Percentiles rank a stretch among this genome's conserved stretches.
Evolutionary conservation across 805 yeast genomes (phyloP).

Genomic region (Candida quercuum): DNA sequence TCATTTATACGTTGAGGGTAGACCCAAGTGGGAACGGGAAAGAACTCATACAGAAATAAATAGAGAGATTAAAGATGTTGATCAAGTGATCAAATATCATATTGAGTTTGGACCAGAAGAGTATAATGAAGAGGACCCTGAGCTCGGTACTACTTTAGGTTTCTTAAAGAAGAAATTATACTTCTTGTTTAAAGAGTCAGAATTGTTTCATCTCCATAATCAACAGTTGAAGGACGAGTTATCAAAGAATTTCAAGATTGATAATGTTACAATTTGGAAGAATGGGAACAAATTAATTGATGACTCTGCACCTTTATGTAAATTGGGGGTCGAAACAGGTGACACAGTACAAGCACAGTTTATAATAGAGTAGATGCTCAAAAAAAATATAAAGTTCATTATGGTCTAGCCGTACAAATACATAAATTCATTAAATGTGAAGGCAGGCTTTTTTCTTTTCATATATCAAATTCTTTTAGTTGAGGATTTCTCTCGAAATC

Average conservation of each 20-base stretch:
- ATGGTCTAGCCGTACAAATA: too few species aligned
- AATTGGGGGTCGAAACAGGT: conserved; percentile 51
- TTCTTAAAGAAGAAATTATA: conserved; percentile 56
- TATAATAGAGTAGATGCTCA: neutral
- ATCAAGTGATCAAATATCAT: conserved; percentile 44
- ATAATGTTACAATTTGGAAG: conserved; percentile 33
- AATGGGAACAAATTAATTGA: conserved; percentile 26
- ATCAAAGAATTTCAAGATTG: conserved; percentile 17
- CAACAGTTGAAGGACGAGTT: too few species aligned
- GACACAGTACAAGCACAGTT: conserved; percentile 32
- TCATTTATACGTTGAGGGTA: conserved; percentile 54
- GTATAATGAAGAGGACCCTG: conserved; percentile 53
- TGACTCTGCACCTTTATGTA: conserved; percentile 44
- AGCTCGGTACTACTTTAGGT: conserved; percentile 61
- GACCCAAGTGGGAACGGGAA: conserved; percentile 27
- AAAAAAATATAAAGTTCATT: too few species aligned
- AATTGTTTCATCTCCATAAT: conserved; percentile 9
- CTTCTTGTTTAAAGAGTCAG: conserved; percentile 45
- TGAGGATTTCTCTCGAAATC: neutral
- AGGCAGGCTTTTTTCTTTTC: neutral
- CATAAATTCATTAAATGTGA: too few species aligned
- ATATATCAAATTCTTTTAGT: conserved; percentile 1
- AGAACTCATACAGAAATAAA: neutral
- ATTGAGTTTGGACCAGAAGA: conserved; percentile 82
- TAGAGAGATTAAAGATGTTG: conserved; percentile 8